These are phyloP conservation scores for Litsea cubeba DNA, from an alignment of 164 flowering plant genomes.

Conservation along the genomic window DNA sequence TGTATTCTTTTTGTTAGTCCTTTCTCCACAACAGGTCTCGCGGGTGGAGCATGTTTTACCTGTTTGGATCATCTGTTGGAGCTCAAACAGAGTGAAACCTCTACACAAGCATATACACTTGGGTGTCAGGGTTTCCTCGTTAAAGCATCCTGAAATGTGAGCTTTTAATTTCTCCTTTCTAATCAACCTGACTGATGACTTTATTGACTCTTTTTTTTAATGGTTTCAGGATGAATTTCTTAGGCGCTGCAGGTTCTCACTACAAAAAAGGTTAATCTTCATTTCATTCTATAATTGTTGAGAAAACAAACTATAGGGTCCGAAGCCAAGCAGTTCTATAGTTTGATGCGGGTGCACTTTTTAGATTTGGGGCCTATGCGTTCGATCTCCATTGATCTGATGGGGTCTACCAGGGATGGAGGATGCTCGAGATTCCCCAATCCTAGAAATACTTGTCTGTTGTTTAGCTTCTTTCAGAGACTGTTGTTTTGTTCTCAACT, in stretches of 20 bases:
- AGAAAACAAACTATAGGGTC: not conserved
- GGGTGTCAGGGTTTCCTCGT: conserved; percentile 73
- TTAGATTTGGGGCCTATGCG: not conserved
- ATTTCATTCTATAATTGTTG: not conserved
- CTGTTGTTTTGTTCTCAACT: not conserved
- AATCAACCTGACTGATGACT: not conserved
- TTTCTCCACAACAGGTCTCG: conserved; percentile 80
- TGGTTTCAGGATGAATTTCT: conserved; percentile 49
- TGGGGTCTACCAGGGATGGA: not conserved
- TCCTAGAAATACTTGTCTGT: not conserved
- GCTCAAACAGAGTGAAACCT: conserved; percentile 26
- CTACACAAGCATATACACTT: conserved; percentile 41
- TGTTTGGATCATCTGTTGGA: conserved; percentile 44
- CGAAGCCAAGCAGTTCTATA: not conserved
- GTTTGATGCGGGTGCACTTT: not conserved
- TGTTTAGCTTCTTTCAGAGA: not conserved
- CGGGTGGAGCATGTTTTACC: conserved; percentile 83
- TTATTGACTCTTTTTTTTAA: not conserved
- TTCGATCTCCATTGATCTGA: not conserved
- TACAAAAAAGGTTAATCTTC: conserved; percentile 54
- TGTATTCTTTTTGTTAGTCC: conserved; percentile 51
- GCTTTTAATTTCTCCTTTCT: conserved; percentile 23
- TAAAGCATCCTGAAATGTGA: conserved; percentile 59
- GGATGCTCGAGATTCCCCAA: not conserved
- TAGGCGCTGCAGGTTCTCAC: conserved; percentile 44